Conservation (phyloP, 768 basidiomycete species). For the Boletales sp. region DNA sequence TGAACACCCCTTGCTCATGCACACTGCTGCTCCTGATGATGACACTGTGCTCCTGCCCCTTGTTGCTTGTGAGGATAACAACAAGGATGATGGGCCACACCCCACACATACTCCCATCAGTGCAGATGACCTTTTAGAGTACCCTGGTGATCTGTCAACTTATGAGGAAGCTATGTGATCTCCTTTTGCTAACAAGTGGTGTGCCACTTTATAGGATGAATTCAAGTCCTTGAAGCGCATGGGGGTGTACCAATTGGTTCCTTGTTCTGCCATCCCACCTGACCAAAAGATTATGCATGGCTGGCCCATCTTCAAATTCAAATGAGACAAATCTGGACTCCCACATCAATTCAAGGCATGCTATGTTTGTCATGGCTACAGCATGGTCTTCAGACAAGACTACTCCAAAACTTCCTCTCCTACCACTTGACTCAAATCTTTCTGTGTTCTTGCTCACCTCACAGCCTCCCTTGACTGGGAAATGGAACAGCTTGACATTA, state of each 20-base stretch:
- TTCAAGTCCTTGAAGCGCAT: too few species aligned
- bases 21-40: too few species aligned
- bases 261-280: constrained; percentile 13
- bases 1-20: neutral
- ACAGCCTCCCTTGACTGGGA: constrained; percentile 34
- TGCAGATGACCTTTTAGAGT: neutral
- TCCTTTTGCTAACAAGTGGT: constrained; percentile 18
- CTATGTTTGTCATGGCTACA: constrained; percentile 40
- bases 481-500: constrained; percentile 38
- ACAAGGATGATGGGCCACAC: too few species aligned
- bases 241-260: constrained; percentile 19
- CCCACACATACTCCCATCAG: neutral
- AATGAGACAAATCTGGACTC: constrained; percentile 12
- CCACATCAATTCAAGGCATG: constrained; percentile 33
- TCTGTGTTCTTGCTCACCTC: constrained; percentile 34
- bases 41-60: too few species aligned
- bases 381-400: constrained; percentile 40
- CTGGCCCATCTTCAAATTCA: constrained; percentile 27
- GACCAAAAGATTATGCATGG: constrained; percentile 20
- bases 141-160: constrained; percentile 13
- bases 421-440: constrained; percentile 37
- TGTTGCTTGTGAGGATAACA: too few species aligned
- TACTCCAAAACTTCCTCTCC: constrained; percentile 42
- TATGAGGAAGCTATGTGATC: constrained; percentile 15
- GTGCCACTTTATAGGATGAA: too few species aligned